A percentile compares a stretch with the other conserved stretches of the same genome.
phyloP scores from a whole-genome alignment of 306 rosid species.

The Potentilla sterilis region DNA sequence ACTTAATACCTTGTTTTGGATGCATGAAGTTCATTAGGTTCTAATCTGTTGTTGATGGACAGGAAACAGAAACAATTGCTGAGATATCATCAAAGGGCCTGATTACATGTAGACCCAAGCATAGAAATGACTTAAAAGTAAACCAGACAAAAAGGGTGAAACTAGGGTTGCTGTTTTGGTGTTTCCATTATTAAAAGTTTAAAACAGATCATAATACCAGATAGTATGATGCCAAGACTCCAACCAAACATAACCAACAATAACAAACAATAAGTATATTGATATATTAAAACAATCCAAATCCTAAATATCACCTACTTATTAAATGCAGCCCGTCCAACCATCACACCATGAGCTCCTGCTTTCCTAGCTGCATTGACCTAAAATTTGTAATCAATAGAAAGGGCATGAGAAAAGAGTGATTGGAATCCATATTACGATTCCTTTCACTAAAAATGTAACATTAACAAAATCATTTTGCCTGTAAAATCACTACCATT shows the following conservation, averaged over 20 bases:
- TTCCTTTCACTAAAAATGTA: background rate
- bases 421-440: background rate
- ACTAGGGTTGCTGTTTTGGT: no score
- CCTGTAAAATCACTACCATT: background rate
- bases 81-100: background rate
- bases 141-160: no score
- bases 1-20: background rate
- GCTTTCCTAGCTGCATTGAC: conserved; percentile 69
- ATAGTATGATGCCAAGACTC: background rate
- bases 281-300: conserved; percentile 4
- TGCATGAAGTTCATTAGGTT: background rate
- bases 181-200: no score
- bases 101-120: background rate
- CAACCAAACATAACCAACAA: background rate
- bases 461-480: background rate
- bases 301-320: conserved; percentile 46
- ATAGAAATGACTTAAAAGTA: no score
- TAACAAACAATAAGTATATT: background rate
- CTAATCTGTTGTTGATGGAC: conserved; percentile 2
- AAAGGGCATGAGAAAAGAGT: conserved; percentile 18
- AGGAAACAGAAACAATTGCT: background rate
- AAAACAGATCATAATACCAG: background rate
- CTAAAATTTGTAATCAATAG: conserved; percentile 37
- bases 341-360: conserved; percentile 98
- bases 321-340: conserved; percentile 89